Conservation (phyloP, 208 protist species). For the Jaenimonas drosophilae region DNA sequence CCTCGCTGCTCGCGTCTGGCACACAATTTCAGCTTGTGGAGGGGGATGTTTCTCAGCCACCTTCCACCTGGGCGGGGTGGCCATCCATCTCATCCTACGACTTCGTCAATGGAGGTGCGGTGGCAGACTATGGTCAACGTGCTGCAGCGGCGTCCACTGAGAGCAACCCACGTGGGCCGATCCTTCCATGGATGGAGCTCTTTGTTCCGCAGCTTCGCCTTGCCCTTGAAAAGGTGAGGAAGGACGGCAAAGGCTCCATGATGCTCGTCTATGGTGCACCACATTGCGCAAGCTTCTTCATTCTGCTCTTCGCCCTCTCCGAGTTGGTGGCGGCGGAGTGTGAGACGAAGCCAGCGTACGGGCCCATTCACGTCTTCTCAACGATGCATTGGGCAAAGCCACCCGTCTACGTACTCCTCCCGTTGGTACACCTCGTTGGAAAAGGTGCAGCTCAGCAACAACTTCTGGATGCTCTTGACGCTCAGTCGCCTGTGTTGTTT, state of each 20-base stretch:
- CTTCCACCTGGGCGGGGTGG: constrained; percentile 11
- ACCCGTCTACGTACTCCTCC: constrained; percentile 56
- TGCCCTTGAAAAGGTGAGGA: constrained; percentile 30
- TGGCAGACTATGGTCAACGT: constrained; percentile 71
- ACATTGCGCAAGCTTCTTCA: constrained; percentile 62
- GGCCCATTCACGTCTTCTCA: constrained; percentile 20
- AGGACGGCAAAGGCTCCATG: constrained; percentile 31
- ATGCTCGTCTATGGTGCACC: constrained; percentile 71
- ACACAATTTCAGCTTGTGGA: constrained; percentile 8
- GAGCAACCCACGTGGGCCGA: background rate
- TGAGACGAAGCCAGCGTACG: constrained; percentile 1
- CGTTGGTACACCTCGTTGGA: constrained; percentile 3
- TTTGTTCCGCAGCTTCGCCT: constrained; percentile 57
- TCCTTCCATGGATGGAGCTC: constrained; percentile 71
- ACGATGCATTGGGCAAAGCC: constrained; percentile 69
- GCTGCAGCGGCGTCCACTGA: background rate
- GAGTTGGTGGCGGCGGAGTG: background rate
- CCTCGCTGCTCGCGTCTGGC: constrained; percentile 5
- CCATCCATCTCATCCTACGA: constrained; percentile 25
- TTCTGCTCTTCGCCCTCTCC: constrained; percentile 24
- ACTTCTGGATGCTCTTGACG: constrained; percentile 8
- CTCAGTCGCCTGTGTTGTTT: constrained; percentile 7
- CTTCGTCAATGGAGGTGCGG: constrained; percentile 77
- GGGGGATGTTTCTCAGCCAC: constrained; percentile 21
- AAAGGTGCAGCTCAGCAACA: background rate